Base-by-base conservation (phyloP, 1,284 basidiomycete species). In the Ustilago esculenta region DNA sequence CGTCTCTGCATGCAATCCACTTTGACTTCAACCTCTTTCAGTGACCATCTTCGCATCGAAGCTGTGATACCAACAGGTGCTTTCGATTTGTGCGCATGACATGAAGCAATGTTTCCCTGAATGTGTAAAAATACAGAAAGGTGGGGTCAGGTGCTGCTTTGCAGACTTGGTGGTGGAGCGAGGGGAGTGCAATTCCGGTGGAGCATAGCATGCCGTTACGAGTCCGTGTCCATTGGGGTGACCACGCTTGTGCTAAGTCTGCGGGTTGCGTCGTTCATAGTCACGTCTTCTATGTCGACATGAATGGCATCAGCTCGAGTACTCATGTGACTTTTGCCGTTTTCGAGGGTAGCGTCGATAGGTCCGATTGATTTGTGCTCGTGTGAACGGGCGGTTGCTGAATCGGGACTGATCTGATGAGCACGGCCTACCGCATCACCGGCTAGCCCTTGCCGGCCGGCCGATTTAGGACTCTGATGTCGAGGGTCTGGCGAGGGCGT, bases 401-500 rank as follows among this genome's bases (percentile, higher is more conserved):
- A 11, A 12, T 50, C 49, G 40, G 33, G 33, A 35, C 33, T 35
- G 33, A 35, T 35, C 49, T n/a, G n/a, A n/a, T n/a, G n/a, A n/a
- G n/a, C n/a, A n/a, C n/a, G n/a, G n/a, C n/a, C n/a, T n/a, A n/a
- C n/a, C n/a, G n/a, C n/a, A n/a, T n/a, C n/a, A 29, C 12, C 34
- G 5, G 36, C 3, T 11, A 27, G 24, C 4, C 40, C n/a, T 15
- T 30, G 21, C 35, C 36, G 50, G 35, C 42, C n/a, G 15, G 32
- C 18, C 39, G 50, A 46, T 24, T 52, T 66, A 9, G 64, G 53
- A 29, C 64, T 60, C 30, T 47, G 46, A 17, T 52, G 40, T 17
- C 52, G 64, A 21, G 45, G 23, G 30, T 63, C 65, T n/a, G 66
- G 66, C 15, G 66, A 69, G 15, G 44, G 36, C 5, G 66, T 55